Percentiles rank a stretch among this genome's conserved stretches.
Conservation (phyloP, 1,139 yeast species). For the Zhuliangozyma parablackwelliae region DNA sequence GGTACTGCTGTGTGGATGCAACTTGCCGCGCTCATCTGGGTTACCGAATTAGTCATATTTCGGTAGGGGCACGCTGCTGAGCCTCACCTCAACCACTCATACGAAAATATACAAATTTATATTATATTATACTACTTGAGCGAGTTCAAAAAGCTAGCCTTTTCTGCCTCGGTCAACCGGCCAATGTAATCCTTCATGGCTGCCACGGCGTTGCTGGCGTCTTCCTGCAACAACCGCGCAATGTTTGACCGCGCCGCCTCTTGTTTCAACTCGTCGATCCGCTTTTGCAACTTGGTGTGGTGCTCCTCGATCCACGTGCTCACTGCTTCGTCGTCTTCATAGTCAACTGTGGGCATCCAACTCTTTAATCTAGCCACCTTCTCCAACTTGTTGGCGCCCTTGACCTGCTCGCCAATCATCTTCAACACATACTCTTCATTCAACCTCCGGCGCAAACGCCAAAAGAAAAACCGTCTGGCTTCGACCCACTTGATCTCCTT, state of each 20-base stretch:
- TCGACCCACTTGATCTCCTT: slow-evolving; percentile 82
- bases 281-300: slow-evolving; percentile 58
- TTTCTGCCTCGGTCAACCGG: slow-evolving; percentile 57
- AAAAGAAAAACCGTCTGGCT: slow-evolving; percentile 94
- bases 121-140: no score
- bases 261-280: slow-evolving; percentile 59
- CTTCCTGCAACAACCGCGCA: slow-evolving; percentile 54
- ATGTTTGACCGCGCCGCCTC: slow-evolving; percentile 62
- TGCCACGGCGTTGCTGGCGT: slow-evolving; percentile 49
- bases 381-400: slow-evolving; percentile 66
- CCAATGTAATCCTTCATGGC: slow-evolving; percentile 62
- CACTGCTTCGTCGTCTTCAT: slow-evolving; percentile 71
- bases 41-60: no score
- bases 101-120: no score
- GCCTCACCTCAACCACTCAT: no score
- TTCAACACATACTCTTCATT: slow-evolving; percentile 85
- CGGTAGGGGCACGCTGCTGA: no score
- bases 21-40: no score
- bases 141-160: slow-evolving; percentile 43
- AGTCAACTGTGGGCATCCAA: slow-evolving; percentile 76
- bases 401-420: slow-evolving; percentile 64
- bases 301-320: slow-evolving; percentile 84
- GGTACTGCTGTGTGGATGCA: no score
- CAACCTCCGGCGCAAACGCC: slow-evolving; percentile 96
- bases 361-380: slow-evolving; percentile 82